Percentiles rank a stretch among this genome's conserved stretches.
These are phyloP conservation scores for Lasiodiplodia citricola DNA, from an alignment of 2,329 filamentous ascomycete genomes.

Conservation along the genomic window DNA sequence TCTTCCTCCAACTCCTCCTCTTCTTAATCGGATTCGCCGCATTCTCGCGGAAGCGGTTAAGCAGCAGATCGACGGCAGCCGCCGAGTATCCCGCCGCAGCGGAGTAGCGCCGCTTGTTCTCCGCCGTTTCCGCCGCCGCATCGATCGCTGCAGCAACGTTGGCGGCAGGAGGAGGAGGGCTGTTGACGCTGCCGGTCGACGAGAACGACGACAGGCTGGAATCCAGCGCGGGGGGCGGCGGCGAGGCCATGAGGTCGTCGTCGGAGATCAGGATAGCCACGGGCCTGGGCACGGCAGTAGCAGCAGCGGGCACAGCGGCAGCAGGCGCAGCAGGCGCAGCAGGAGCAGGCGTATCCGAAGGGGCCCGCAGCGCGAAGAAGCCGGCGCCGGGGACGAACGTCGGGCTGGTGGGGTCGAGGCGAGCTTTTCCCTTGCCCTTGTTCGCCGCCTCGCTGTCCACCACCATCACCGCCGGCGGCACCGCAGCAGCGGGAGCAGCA, in stretches of 20 bases:
- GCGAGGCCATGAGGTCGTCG: not conserved
- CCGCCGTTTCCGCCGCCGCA: not conserved
- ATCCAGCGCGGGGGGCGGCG: not conserved
- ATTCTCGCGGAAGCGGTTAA: slow-evolving; percentile 21
- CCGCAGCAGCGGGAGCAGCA: not conserved
- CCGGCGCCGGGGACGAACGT: slow-evolving; percentile 9
- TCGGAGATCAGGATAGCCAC: not conserved
- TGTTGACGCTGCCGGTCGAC: not conserved
- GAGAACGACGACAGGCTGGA: slow-evolving; percentile 3
- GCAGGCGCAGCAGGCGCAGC: not conserved
- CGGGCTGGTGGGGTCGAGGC: slow-evolving; percentile 10
- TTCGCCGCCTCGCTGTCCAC: not conserved
- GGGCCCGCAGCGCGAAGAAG: not conserved
- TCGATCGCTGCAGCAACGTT: not conserved
- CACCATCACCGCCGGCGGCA: not conserved
- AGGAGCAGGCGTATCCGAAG: too few relatives aligned
- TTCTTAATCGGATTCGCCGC: slow-evolving; percentile 21
- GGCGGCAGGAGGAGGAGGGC: too few relatives aligned
- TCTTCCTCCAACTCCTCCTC: slow-evolving; percentile 9
- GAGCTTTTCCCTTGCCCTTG: slow-evolving; percentile 4
- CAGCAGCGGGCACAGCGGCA: not conserved
- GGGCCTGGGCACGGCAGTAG: too few relatives aligned
- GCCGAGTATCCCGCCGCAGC: not conserved
- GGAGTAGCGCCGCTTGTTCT: not conserved
- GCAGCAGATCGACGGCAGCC: slow-evolving; percentile 14